Evolutionary conservation across 139 green algal species (phyloP).

Genomic region (Coelastrella sp.): DNA sequence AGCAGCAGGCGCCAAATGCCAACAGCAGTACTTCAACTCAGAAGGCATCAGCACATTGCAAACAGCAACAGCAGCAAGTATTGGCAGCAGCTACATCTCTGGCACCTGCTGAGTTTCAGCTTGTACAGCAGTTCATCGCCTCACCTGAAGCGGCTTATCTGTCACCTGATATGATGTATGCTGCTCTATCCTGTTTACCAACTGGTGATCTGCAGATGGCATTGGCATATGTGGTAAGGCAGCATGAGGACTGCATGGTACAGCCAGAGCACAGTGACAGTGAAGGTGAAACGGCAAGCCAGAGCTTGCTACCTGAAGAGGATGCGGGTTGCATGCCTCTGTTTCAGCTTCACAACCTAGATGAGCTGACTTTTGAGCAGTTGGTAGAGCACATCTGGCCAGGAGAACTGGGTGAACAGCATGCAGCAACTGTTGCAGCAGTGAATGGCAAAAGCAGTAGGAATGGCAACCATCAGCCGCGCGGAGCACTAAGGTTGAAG

Average conservation of each 20-base stretch:
- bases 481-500: not conserved
- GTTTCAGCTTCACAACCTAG: slow-evolving; percentile 41
- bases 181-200: slow-evolving; percentile 63
- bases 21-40: not conserved
- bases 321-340: slow-evolving; percentile 53
- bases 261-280: slow-evolving; percentile 18
- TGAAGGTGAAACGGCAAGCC: not conserved
- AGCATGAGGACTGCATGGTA: slow-evolving; percentile 36
- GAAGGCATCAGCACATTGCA: not conserved
- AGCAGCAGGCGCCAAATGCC: not conserved
- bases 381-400: slow-evolving; percentile 53
- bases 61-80: not conserved
- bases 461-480: not conserved
- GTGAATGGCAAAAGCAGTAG: slow-evolving; percentile 1
- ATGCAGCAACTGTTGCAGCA: not conserved
- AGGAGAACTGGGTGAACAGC: slow-evolving; percentile 47
- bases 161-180: slow-evolving; percentile 59
- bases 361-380: slow-evolving; percentile 45
- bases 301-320: slow-evolving; percentile 3
- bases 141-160: slow-evolving; percentile 58
- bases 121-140: slow-evolving; percentile 61
- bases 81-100: not conserved
- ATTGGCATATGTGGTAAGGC: slow-evolving; percentile 60
- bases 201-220: slow-evolving; percentile 66
- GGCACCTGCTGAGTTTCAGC: not conserved